phyloP scores from a whole-genome alignment of 192 early-diverging fungal species.

The Coemansia sp. region DNA sequence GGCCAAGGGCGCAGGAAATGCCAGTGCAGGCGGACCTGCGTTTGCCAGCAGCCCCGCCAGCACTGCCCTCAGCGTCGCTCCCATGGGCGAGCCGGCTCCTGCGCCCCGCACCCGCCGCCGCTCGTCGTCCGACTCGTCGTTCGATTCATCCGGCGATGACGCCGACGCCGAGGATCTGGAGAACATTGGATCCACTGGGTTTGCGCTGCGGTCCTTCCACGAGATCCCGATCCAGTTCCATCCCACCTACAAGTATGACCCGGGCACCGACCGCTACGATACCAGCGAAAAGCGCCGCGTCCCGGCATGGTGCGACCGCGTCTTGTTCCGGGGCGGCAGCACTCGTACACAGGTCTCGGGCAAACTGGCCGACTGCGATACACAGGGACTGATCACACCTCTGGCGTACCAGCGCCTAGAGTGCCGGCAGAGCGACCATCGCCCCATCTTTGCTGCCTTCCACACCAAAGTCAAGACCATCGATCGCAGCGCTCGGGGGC shows the following conservation, averaged over 20 bases:
- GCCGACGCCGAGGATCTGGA: slow-evolving; percentile 18
- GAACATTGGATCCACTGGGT: slow-evolving; percentile 53
- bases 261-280: slow-evolving; percentile 78
- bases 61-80: neutral
- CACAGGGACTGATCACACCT: slow-evolving; percentile 24
- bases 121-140: slow-evolving; percentile 24
- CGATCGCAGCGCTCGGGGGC: slow-evolving; percentile 46
- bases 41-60: slow-evolving; percentile 1
- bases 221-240: slow-evolving; percentile 78
- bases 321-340: slow-evolving; percentile 56
- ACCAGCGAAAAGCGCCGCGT: slow-evolving; percentile 87
- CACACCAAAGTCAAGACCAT: slow-evolving; percentile 55
- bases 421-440: slow-evolving; percentile 74
- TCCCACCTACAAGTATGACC: slow-evolving; percentile 98
- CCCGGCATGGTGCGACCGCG: slow-evolving; percentile 96
- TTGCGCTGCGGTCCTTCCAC: slow-evolving; percentile 67
- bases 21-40: no score
- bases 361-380: slow-evolving; percentile 7
- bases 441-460: slow-evolving; percentile 73
- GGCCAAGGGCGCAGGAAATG: no score
- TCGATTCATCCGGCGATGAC: slow-evolving; percentile 22
- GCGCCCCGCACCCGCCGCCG: neutral
- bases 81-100: slow-evolving; percentile 1
- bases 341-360: neutral
- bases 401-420: slow-evolving; percentile 64